Evolutionary conservation across 371 early-diverging fungal species (phyloP).

Genomic region (Lichtheimia ramosa): DNA sequence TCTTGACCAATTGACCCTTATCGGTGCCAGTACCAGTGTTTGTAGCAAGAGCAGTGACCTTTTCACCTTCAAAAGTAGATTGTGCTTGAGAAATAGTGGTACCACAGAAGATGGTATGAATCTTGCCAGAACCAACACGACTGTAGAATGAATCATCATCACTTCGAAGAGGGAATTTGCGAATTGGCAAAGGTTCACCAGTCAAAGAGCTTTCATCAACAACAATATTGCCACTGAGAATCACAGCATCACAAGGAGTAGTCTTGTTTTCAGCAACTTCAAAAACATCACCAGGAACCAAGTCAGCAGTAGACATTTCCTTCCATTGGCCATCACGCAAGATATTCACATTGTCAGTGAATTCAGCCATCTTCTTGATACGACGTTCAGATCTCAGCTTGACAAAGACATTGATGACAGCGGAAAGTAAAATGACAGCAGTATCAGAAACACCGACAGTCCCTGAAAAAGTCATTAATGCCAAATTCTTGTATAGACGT

Average conservation of each 20-base stretch:
- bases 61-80: slow-evolving; percentile 5
- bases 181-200: slow-evolving; percentile 84
- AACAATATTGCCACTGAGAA: slow-evolving; percentile 71
- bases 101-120: slow-evolving; percentile 64
- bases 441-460: slow-evolving; percentile 71
- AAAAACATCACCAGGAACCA: slow-evolving; percentile 72
- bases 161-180: slow-evolving; percentile 64
- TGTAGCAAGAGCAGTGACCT: slow-evolving; percentile 55
- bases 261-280: slow-evolving; percentile 23
- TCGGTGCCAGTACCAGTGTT: slow-evolving; percentile 75
- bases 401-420: slow-evolving; percentile 62
- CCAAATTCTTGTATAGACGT: slow-evolving; percentile 29
- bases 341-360: slow-evolving; percentile 36
- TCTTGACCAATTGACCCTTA: slow-evolving; percentile 76
- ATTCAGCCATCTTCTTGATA: slow-evolving; percentile 62
- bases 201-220: slow-evolving; percentile 85
- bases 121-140: slow-evolving; percentile 37
- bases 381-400: slow-evolving; percentile 59
- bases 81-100: slow-evolving; percentile 55
- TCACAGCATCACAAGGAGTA: slow-evolving; percentile 65
- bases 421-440: slow-evolving; percentile 62
- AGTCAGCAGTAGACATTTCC: slow-evolving; percentile 42
- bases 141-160: slow-evolving; percentile 40
- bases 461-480: slow-evolving; percentile 37
- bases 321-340: slow-evolving; percentile 63